A percentile compares a stretch with the other conserved stretches of the same genome.
These are phyloP conservation scores for Azolla pinnata DNA, from an alignment of 75 land plant genomes.

Conservation along the genomic window DNA sequence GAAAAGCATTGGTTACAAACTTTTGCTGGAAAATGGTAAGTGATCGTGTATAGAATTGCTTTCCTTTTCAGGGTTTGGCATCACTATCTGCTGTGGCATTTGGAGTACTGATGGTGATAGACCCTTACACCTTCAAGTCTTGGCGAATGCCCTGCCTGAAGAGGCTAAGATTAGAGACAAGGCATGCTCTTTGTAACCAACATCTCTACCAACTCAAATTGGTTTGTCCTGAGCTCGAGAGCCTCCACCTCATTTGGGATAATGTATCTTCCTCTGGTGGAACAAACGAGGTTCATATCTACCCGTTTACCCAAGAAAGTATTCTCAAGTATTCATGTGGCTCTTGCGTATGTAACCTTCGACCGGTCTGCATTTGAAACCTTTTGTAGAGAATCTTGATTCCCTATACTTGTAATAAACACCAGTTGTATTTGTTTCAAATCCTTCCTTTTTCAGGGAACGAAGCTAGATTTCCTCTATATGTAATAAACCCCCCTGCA, in stretches of 20 bases:
- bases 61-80: slow-evolving; percentile 11
- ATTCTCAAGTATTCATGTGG: background rate
- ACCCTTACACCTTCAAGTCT: slow-evolving; percentile 13
- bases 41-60: background rate
- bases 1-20: too few relatives aligned
- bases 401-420: too few relatives aligned
- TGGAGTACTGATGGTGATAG: slow-evolving; percentile 15
- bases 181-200: slow-evolving; percentile 10
- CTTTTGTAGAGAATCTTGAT: too few relatives aligned
- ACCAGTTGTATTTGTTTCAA: too few relatives aligned
- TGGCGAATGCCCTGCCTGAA: slow-evolving; percentile 23
- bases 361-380: too few relatives aligned
- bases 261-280: slow-evolving; percentile 6
- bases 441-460: too few relatives aligned
- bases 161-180: slow-evolving; percentile 21
- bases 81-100: slow-evolving; percentile 28
- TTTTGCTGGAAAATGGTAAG: background rate
- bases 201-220: slow-evolving; percentile 20
- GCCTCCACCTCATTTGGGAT: slow-evolving; percentile 30
- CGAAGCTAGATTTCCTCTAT: too few relatives aligned
- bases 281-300: slow-evolving; percentile 22
- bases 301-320: slow-evolving; percentile 19
- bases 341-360: too few relatives aligned
- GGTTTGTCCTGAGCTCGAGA: slow-evolving; percentile 25
- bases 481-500: too few relatives aligned